These are phyloP conservation scores for Emmonsia crescens DNA, from an alignment of 2,329 filamentous ascomycete genomes.

Conservation along the genomic window DNA sequence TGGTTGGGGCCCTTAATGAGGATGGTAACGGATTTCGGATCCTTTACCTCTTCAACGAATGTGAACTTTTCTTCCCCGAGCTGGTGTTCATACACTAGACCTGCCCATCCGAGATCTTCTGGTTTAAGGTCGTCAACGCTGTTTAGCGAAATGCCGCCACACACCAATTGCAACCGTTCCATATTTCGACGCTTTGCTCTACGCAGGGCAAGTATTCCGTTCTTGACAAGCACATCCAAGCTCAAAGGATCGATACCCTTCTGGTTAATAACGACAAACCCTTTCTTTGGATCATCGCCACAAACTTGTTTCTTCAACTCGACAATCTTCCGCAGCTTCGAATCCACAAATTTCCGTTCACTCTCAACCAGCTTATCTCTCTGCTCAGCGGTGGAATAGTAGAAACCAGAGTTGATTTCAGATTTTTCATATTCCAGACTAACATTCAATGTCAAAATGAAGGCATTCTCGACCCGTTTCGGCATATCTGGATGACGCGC, in stretches of 20 bases:
- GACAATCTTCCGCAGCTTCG: conserved; percentile 94
- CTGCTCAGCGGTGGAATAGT: conserved; percentile 95
- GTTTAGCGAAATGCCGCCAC: conserved; percentile 85
- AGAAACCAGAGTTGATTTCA: conserved; percentile 98
- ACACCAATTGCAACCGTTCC: conserved; percentile 92
- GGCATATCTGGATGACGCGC: conserved; percentile 97
- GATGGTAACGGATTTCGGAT: conserved; percentile 93
- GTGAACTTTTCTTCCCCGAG: conserved; percentile 98
- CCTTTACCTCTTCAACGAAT: conserved; percentile 96
- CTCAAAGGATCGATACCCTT: conserved; percentile 97
- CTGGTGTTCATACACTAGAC: conserved; percentile 92
- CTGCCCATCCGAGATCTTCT: conserved; percentile 88
- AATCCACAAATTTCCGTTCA: conserved; percentile 88
- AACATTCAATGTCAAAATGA: conserved; percentile 90
- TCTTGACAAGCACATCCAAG: conserved; percentile 92
- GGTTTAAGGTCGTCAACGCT: conserved; percentile 86
- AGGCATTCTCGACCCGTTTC: conserved; percentile 89
- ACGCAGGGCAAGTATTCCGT: conserved; percentile 87
- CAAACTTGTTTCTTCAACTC: conserved; percentile 97
- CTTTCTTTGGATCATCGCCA: conserved; percentile 83
- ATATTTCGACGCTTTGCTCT: conserved; percentile 97
- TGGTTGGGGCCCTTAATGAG: conserved; percentile 96
- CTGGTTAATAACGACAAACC: conserved; percentile 97
- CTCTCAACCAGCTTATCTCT: conserved; percentile 96
- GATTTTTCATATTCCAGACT: conserved; percentile 98